Conservation (phyloP, 2,329 filamentous ascomycete species). For the Fusarium sp. region DNA sequence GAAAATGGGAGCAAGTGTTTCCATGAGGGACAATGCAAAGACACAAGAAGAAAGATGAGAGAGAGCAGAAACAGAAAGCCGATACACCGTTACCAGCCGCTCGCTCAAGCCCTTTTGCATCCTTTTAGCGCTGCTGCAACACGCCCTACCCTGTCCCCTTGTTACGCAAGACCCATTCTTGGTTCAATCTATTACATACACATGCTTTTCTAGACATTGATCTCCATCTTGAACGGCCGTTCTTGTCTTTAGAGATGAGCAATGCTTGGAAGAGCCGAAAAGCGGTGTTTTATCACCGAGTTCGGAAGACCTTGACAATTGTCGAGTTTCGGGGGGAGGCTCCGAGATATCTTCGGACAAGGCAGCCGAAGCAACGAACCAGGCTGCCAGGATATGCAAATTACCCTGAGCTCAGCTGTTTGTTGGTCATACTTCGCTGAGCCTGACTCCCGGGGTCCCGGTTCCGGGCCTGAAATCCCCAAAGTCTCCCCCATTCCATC, state of each 20-base stretch:
- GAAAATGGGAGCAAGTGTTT: conserved; percentile 29
- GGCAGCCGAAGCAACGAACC: conserved; percentile 14
- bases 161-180: conserved; percentile 18
- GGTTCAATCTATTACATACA: conserved; percentile 9
- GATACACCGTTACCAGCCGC: conserved; percentile 11
- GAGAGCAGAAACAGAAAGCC: conserved; percentile 3
- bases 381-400: conserved; percentile 5
- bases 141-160: conserved; percentile 6
- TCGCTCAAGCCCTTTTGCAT: conserved; percentile 1
- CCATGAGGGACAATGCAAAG: conserved; percentile 9
- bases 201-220: conserved; percentile 5
- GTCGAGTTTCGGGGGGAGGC: conserved; percentile 7
- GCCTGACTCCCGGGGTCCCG: conserved; percentile 40
- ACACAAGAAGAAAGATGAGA: conserved; percentile 9
- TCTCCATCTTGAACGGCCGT: conserved; percentile 17
- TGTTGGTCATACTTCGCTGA: conserved; percentile 1
- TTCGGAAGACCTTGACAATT: conserved; percentile 25
- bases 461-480: conserved; percentile 33
- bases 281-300: conserved; percentile 21
- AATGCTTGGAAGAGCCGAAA: conserved; percentile 23
- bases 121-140: conserved; percentile 17
- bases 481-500: conserved; percentile 25
- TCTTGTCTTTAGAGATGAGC: conserved; percentile 6
- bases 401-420: neutral
- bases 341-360: conserved; percentile 29